A percentile compares a stretch with the other conserved stretches of the same genome.
Evolutionary conservation across 768 basidiomycete species (phyloP).

Genomic region (Mycena venus): DNA sequence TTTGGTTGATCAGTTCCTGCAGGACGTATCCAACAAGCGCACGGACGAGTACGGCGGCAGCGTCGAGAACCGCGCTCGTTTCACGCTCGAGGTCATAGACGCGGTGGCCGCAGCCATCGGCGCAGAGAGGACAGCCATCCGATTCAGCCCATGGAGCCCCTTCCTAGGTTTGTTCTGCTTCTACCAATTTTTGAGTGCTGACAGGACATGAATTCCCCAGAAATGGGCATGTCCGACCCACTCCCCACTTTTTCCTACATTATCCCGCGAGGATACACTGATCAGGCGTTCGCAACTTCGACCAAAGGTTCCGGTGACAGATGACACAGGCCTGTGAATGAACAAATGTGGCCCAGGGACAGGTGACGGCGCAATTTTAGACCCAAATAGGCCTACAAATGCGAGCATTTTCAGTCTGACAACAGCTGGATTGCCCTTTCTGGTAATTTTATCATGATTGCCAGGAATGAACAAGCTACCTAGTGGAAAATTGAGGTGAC

Average conservation of each 20-base stretch:
- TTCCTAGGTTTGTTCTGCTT: not conserved
- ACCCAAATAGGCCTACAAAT: too few species aligned
- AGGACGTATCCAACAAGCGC: not conserved
- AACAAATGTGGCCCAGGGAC: too few species aligned
- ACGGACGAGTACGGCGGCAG: constrained; percentile 65
- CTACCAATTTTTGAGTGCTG: constrained; percentile 18
- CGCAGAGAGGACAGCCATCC: constrained; percentile 54
- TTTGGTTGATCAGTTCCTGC: not conserved
- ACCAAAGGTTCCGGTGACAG: too few species aligned
- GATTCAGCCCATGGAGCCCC: constrained; percentile 50
- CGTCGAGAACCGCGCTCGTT: constrained; percentile 61
- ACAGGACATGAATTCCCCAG: constrained; percentile 27
- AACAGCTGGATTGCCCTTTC: too few species aligned
- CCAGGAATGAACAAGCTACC: too few species aligned
- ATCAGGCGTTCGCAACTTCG: too few species aligned
- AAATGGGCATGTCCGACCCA: constrained; percentile 4
- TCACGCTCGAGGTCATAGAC: constrained; percentile 59
- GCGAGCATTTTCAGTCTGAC: too few species aligned
- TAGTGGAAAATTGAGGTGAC: too few species aligned
- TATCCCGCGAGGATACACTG: too few species aligned
- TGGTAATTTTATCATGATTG: too few species aligned
- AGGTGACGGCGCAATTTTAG: too few species aligned
- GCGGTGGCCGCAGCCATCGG: constrained; percentile 60
- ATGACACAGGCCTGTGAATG: too few species aligned
- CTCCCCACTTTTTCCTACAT: constrained; percentile 43